phyloP scores from a whole-genome alignment of 495 filamentous ascomycete genomes.

The Neurospora sp. region DNA sequence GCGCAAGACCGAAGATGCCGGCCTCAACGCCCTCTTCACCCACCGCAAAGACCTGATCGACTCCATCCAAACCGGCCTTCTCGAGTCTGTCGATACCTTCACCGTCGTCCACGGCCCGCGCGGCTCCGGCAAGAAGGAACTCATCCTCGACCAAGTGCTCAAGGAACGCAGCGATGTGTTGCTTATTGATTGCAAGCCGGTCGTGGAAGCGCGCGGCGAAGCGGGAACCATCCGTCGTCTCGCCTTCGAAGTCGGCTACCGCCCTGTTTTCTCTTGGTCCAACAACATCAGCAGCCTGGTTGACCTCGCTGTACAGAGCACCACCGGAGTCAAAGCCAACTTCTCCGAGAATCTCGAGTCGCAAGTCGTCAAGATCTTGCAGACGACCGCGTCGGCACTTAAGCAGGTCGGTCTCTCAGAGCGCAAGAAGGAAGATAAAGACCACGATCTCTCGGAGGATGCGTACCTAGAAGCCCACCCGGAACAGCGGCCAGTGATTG shows the following conservation, averaged over 20 bases:
- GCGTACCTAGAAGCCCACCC: slow-evolving; percentile 90
- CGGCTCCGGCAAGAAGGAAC: slow-evolving; percentile 81
- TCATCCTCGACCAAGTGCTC: slow-evolving; percentile 76
- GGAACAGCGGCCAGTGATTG: slow-evolving; percentile 70
- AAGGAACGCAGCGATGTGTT: slow-evolving; percentile 67
- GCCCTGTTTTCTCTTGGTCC: slow-evolving; percentile 91
- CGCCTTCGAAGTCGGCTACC: slow-evolving; percentile 78
- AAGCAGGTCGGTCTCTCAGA: slow-evolving; percentile 61
- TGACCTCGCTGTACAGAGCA: slow-evolving; percentile 86
- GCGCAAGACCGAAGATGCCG: slow-evolving; percentile 49
- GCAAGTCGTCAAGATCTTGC: slow-evolving; percentile 84
- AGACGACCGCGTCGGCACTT: slow-evolving; percentile 73
- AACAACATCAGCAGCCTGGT: slow-evolving; percentile 87
- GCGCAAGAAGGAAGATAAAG: slow-evolving; percentile 60
- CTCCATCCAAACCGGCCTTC: slow-evolving; percentile 73
- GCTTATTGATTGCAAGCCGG: slow-evolving; percentile 89
- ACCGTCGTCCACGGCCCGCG: slow-evolving; percentile 88
- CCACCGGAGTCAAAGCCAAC: slow-evolving; percentile 87
- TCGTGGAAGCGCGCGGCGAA: slow-evolving; percentile 86
- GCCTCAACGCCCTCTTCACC: slow-evolving; percentile 75
- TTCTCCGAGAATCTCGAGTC: slow-evolving; percentile 91
- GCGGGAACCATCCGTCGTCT: slow-evolving; percentile 74
- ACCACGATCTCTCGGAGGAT: slow-evolving; percentile 64
- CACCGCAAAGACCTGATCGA: slow-evolving; percentile 73
- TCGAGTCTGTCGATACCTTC: slow-evolving; percentile 81